phyloP scores from a whole-genome alignment of 768 basidiomycete species.

The Boletus patriciae region DNA sequence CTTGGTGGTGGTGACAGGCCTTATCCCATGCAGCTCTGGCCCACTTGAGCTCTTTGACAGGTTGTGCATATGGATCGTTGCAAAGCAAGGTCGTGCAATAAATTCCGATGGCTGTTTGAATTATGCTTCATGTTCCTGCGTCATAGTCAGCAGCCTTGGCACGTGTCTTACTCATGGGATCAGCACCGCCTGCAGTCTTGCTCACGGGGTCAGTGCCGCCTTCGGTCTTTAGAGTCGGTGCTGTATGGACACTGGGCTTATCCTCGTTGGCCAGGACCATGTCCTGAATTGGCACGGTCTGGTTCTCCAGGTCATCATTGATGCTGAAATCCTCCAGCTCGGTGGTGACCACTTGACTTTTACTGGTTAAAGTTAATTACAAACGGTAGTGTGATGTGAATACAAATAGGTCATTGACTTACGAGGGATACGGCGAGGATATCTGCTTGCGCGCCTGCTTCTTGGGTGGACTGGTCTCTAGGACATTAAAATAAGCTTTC shows the following conservation, averaged over 20 bases:
- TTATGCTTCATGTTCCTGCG: not conserved
- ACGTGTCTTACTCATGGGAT: not conserved
- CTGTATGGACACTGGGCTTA: not conserved
- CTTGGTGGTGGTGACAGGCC: not conserved
- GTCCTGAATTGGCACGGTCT: not conserved
- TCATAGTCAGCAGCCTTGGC: not conserved
- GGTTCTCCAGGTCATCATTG: not conserved
- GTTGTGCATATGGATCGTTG: not conserved
- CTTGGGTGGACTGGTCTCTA: not conserved
- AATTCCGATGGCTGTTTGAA: not conserved
- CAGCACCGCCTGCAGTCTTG: too few relatives aligned
- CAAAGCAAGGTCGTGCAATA: not conserved
- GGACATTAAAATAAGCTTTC: not conserved
- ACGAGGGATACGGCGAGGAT: not conserved
- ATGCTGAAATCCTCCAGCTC: not conserved
- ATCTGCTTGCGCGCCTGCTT: not conserved
- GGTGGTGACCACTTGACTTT: not conserved
- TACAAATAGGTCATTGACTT: not conserved
- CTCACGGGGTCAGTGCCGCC: too few relatives aligned
- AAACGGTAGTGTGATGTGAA: not conserved
- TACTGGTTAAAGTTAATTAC: not conserved
- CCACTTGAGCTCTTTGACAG: not conserved
- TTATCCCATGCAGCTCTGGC: not conserved
- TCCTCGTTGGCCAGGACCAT: not conserved
- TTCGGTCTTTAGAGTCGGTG: too few relatives aligned